Evolutionary conservation across 2,329 filamentous ascomycete genomes (phyloP), one percentile per base, ranked within the genome.

Genomic region (Tolypocladium tundrense): DNA sequence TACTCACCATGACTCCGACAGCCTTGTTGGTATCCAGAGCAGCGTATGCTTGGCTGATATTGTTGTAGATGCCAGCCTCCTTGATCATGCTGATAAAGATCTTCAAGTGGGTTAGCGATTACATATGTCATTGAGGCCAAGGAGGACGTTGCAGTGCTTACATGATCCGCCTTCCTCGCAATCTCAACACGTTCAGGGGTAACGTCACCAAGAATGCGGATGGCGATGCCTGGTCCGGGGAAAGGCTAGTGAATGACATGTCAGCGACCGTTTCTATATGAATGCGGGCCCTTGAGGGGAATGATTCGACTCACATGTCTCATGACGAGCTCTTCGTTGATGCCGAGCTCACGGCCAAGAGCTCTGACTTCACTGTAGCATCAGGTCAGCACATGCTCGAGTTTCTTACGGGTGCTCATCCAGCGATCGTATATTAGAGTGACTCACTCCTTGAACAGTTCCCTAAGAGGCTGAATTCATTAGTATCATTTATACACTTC

Each of bases 181-280:
- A 96, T 94, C 57, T 84, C 83, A 19, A 96, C 87, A 48, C 88
- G 83, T 69, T 92, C 88, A 2, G 79, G 80, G 1, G 90, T 96
- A 16, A 96, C 86, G 65, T 95, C 91, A 41, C 92, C 92, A 1
- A 96, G 77, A 60, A 96, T 87, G 56, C 90, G 82, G 64, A 94
- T 88, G 16, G 83, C 90, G 60, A 95, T 84, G 55, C 74, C 81
- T 0, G 78, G 87, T 45, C 88, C 59, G 27, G 55, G 55, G 42
- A 59, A 60, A 5, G 53, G 59, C 27, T 56, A 37, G 19, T 4
- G 41, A 10, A 6, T 31, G 37, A 4, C 14, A 42, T 54, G 19
- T 41, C 40, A 41, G 40, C 14, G 16, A 14, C 39, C 16, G 39
- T 40, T 16, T 40, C 3, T 16, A 41, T 9, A 10, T n/a, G 40